A percentile compares a stretch with the other conserved stretches of the same genome.
These are phyloP conservation scores for Thymus mandschuricus DNA, from an alignment of 257 asterid species.

Conservation along the genomic window DNA sequence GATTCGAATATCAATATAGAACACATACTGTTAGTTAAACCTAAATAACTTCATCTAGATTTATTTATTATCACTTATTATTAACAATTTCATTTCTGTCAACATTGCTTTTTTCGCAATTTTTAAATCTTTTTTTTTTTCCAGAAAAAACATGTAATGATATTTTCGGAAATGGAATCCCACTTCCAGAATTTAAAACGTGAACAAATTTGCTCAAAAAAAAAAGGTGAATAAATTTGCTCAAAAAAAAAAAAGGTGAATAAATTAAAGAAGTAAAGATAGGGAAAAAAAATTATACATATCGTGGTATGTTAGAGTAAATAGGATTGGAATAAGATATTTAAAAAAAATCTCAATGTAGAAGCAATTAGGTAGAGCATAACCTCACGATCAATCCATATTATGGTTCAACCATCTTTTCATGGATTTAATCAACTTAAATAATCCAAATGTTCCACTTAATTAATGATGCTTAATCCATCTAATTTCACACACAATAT, in stretches of 20 bases:
- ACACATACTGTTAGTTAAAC: too few species aligned
- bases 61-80: background rate
- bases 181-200: too few species aligned
- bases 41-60: too few species aligned
- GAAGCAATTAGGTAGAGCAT: constrained; percentile 34
- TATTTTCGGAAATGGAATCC: too few species aligned
- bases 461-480: constrained; percentile 8
- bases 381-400: constrained; percentile 33
- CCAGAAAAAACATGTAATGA: too few species aligned
- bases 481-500: constrained; percentile 20
- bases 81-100: background rate
- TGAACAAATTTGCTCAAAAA: too few species aligned
- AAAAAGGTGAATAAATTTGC: too few species aligned
- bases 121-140: too few species aligned
- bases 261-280: too few species aligned
- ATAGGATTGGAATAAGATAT: too few species aligned
- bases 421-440: constrained; percentile 28
- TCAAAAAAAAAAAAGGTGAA: too few species aligned
- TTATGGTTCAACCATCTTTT: constrained; percentile 30
- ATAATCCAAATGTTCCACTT: constrained; percentile 8
- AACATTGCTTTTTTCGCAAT: background rate
- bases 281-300: background rate
- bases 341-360: background rate
- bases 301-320: background rate
- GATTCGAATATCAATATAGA: too few species aligned